Conservation (phyloP, 2,329 filamentous ascomycete species). For the Pseudogymnoascus sp. region DNA sequence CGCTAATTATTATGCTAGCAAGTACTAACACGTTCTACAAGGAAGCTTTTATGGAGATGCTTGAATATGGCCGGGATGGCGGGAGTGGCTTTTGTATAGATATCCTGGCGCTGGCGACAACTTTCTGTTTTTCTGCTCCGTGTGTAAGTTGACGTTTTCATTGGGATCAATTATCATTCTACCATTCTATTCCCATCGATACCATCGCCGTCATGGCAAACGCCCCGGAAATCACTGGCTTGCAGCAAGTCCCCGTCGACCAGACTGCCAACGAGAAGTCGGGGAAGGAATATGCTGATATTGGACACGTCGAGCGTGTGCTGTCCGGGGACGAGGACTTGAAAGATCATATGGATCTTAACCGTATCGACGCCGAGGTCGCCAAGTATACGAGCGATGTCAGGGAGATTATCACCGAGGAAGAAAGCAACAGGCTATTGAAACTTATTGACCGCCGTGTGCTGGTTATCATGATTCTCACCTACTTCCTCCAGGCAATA, state of each 20-base stretch:
- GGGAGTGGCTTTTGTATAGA: slow-evolving; percentile 1
- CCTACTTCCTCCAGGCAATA: slow-evolving; percentile 64
- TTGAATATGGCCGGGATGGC: neutral
- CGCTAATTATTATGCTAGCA: neutral
- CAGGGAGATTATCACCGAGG: slow-evolving; percentile 48
- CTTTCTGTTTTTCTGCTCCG: neutral
- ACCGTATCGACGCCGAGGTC: slow-evolving; percentile 60
- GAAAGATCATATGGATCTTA: slow-evolving; percentile 47
- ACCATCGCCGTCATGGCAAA: neutral
- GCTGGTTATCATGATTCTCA: slow-evolving; percentile 61
- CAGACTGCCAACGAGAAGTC: neutral
- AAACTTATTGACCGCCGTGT: slow-evolving; percentile 60
- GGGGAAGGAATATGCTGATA: slow-evolving; percentile 7
- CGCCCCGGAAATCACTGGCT: neutral
- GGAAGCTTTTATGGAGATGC: neutral
- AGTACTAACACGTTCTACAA: neutral
- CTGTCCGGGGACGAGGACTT: slow-evolving; percentile 35
- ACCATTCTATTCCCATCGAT: neutral
- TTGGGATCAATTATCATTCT: neutral
- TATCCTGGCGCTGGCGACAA: neutral
- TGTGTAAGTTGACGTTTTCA: neutral
- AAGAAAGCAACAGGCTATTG: slow-evolving; percentile 53
- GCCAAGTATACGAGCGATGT: slow-evolving; percentile 56
- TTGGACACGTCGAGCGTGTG: slow-evolving; percentile 41
- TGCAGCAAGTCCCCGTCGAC: neutral